Evolutionary conservation across 768 basidiomycete species (phyloP), one percentile per base, ranked within the genome.

Genomic region (Russula earlei): DNA sequence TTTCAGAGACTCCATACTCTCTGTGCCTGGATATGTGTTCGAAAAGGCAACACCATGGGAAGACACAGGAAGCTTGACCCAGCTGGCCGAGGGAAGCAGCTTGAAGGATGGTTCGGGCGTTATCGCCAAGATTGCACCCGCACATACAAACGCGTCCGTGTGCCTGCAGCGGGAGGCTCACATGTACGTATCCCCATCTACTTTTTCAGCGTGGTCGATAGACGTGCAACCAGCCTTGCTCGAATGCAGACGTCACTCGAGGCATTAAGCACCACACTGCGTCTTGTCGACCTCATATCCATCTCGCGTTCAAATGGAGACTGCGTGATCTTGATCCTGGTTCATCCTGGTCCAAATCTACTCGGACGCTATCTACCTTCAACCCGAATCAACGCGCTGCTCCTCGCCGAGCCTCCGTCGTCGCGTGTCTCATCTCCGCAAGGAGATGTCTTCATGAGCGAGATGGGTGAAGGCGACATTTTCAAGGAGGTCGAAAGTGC

Each of bases 141-240:
- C 83, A 8, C 82, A 84, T 60, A 82, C 83, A 9, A 84, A 85
- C 66, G 84, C 79, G 15, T 83, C 84, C 4, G 79, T 86, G 74
- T 82, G 78, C 67, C 69, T 87, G 33, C 84, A 86, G 64, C 73
- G 84, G 53, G 85, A 87, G 68, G 81, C 82, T 4, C 84, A 85
- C 68, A 81, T 85, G 84, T 84, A 66, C 37, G 61, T 46, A 46
- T 51, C 27, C 43, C 25, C 12, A 2, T 22, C 2, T 14, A 37
- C 37, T 43, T 47, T 46, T 36, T 40, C 36, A 20, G 20, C 15
- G 15, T 43, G 9, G 10, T 49, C 43, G 20, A 34, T 24, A 33
- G 38, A 58, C 51, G 42, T 49, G 19, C 43, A 24, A 20, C 37
- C 55, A 84, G 82, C 44, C 72, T 84, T 33, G 75, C 76, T 54